Evolutionary conservation across 2,329 filamentous ascomycete species (phyloP), one percentile per base, ranked within the genome.

Genomic region (Fusarium azukiicola): DNA sequence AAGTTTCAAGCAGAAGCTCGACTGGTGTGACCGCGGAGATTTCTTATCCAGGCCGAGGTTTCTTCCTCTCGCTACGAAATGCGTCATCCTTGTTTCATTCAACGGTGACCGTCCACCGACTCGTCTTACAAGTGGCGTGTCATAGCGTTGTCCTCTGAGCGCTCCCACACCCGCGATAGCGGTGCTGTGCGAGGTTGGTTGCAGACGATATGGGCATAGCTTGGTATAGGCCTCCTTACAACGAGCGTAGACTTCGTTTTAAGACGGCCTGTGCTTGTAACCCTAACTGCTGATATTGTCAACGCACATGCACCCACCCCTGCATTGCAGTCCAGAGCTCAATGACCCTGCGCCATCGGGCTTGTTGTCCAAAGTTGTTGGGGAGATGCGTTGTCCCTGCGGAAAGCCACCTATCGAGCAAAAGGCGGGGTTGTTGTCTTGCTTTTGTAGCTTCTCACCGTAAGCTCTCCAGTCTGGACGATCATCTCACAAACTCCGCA

Each of bases 51-150:
- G n/a, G 58, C 58, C 63, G 32, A 54, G 27, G 58, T 72, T 64
- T 67, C 17, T 23, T 61, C n/a, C 44, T 64, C 56, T 67, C 47
- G 46, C 38, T 27, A 49, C 21, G 40, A 76, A 46, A 64, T 74
- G 72, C 74, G 73, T 82, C 80, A 81, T 76, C 64, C 70, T 76
- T 77, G 68, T 74, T 80, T 81, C 78, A 79, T 75, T 74, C 61
- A 56, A 46, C 49, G 36, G 71, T 46, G 71, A 44, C 54, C 40
- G 56, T 64, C 67, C 56, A 61, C 27, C 50, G 66, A 67, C 40
- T 69, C 69, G 46, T 75, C 58, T 72, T 74, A 67, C 67, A 64
- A 61, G 76, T 79, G 74, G 76, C 72, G 77, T 69, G 74, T 78
- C 74, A 79, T 77, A 77, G 73, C 67, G 75, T 58, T 32, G 27